phyloP scores from a whole-genome alignment of 1,139 yeast genomes.

The Candida sanyaensis region DNA sequence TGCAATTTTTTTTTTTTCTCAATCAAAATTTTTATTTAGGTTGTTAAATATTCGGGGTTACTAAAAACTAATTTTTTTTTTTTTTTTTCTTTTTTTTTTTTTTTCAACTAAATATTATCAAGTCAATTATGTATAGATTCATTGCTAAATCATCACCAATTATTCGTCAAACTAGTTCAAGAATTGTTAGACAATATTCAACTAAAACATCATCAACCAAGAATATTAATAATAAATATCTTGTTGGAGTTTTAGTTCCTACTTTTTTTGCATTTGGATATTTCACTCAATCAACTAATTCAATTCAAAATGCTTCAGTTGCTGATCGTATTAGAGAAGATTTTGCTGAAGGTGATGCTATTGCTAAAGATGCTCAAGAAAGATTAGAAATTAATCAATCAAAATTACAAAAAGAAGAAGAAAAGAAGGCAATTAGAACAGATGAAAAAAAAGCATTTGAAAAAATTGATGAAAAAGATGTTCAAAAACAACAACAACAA shows the following conservation, averaged over 20 bases:
- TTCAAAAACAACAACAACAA: slow-evolving; percentile 1
- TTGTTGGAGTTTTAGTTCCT: slow-evolving; percentile 10
- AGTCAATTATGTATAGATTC: slow-evolving; percentile 13
- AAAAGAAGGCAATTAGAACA: slow-evolving; percentile 11
- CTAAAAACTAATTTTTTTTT: neutral
- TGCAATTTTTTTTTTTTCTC: neutral
- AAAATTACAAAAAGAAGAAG: slow-evolving; percentile 13
- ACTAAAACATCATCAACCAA: slow-evolving; percentile 4
- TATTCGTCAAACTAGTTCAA: slow-evolving; percentile 10
- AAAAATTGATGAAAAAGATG: slow-evolving; percentile 5
- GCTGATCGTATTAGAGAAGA: slow-evolving; percentile 10
- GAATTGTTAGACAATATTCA: slow-evolving; percentile 11
- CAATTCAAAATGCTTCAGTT: slow-evolving; percentile 10
- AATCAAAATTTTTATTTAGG: no score
- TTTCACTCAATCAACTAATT: slow-evolving; percentile 2
- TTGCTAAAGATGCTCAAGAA: slow-evolving; percentile 5
- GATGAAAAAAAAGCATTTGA: slow-evolving; percentile 10
- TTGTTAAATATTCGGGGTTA: no score
- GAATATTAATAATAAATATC: slow-evolving; percentile 4
- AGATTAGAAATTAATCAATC: slow-evolving; percentile 7
- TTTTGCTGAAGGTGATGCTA: slow-evolving; percentile 9
- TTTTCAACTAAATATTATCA: neutral
- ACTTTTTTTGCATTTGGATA: slow-evolving; percentile 11
- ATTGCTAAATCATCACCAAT: slow-evolving; percentile 11
- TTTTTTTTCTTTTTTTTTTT: neutral